Percentiles rank a stretch among this genome's conserved stretches.
Conservation (phyloP, 495 filamentous ascomycete genomes). For the Xylaria castorea region DNA sequence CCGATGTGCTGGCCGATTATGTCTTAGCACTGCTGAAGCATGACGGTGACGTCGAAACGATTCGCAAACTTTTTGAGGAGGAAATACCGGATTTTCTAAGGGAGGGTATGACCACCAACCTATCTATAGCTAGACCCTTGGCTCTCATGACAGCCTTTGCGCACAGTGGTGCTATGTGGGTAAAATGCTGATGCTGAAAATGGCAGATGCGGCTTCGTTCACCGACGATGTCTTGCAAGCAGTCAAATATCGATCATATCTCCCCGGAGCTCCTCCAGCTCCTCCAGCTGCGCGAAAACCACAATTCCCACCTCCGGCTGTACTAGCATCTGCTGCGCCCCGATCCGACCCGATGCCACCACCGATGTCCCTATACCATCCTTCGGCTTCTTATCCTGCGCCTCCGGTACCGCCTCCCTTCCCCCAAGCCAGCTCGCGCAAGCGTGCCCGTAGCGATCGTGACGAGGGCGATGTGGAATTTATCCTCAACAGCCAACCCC, state of each 20-base stretch:
- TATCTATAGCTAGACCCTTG: neutral
- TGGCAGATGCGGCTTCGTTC: slow-evolving; percentile 69
- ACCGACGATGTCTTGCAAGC: slow-evolving; percentile 86
- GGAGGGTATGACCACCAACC: slow-evolving; percentile 62
- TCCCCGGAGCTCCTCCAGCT: slow-evolving; percentile 58
- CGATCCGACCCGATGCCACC: slow-evolving; percentile 30
- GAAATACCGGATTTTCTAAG: slow-evolving; percentile 88
- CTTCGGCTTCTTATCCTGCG: slow-evolving; percentile 24
- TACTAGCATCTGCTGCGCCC: slow-evolving; percentile 28
- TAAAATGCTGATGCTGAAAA: neutral
- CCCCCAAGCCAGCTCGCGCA: slow-evolving; percentile 49
- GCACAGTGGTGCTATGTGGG: neutral
- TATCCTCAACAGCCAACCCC: slow-evolving; percentile 50
- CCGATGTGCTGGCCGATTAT: slow-evolving; percentile 94
- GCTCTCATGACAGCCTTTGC: neutral
- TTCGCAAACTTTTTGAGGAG: slow-evolving; percentile 74
- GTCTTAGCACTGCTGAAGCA: slow-evolving; percentile 87
- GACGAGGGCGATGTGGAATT: slow-evolving; percentile 57
- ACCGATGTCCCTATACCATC: slow-evolving; percentile 12
- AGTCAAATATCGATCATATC: slow-evolving; percentile 67
- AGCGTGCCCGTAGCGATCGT: slow-evolving; percentile 66
- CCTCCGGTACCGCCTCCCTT: slow-evolving; percentile 20
- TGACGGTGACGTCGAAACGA: slow-evolving; percentile 75
- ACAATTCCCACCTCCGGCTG: slow-evolving; percentile 32
- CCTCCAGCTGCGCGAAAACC: slow-evolving; percentile 26